A percentile compares a stretch with the other conserved stretches of the same genome.
Evolutionary conservation across 805 yeast genomes (phyloP).

Genomic region (Wickerhamomyces tratensis): DNA sequence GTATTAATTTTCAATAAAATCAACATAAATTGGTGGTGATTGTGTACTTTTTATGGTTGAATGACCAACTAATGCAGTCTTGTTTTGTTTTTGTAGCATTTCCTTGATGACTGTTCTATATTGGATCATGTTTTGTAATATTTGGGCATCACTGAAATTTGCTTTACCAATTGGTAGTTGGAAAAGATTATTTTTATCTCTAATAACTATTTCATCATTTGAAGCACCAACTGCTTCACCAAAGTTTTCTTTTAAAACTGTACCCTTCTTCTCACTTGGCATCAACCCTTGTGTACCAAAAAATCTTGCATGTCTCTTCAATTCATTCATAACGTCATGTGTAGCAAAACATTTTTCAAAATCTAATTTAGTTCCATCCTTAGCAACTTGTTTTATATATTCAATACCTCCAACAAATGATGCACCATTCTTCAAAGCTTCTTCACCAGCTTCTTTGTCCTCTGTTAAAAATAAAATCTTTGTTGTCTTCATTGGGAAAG

Average conservation of each 20-base stretch:
- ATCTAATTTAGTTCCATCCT: slow-evolving; percentile 37
- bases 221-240: slow-evolving; percentile 40
- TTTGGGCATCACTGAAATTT: slow-evolving; percentile 66
- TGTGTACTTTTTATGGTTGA: slow-evolving; percentile 59
- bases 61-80: slow-evolving; percentile 49
- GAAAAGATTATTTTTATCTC: slow-evolving; percentile 56
- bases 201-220: slow-evolving; percentile 66
- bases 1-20: slow-evolving; percentile 20
- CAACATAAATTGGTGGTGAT: slow-evolving; percentile 74
- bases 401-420: slow-evolving; percentile 63
- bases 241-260: slow-evolving; percentile 59
- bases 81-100: slow-evolving; percentile 13
- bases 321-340: slow-evolving; percentile 60
- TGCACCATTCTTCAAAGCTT: slow-evolving; percentile 51
- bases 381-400: slow-evolving; percentile 50
- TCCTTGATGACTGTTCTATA: slow-evolving; percentile 53
- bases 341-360: slow-evolving; percentile 80
- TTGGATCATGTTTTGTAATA: slow-evolving; percentile 59
- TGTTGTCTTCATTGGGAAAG: slow-evolving; percentile 60
- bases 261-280: slow-evolving; percentile 82
- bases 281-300: slow-evolving; percentile 86
- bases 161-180: slow-evolving; percentile 70
- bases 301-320: slow-evolving; percentile 62
- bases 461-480: slow-evolving; percentile 61
- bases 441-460: slow-evolving; percentile 38